Percentiles rank a stretch among this genome's conserved stretches.
Evolutionary conservation across 495 filamentous ascomycete species (phyloP).

Genomic region (Aspergillus ostianus): DNA sequence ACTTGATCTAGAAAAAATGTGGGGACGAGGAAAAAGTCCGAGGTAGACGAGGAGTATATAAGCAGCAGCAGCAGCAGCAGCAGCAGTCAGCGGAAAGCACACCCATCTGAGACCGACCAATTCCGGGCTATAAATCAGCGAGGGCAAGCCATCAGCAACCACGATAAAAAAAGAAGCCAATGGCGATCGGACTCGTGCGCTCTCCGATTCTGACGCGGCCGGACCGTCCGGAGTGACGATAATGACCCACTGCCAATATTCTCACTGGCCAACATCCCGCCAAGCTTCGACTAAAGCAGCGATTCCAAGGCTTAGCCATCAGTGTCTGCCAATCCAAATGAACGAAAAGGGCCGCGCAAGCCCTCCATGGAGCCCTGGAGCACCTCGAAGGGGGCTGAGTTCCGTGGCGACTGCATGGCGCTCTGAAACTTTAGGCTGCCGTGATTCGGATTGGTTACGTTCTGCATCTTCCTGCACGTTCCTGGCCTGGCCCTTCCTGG

Average conservation of each 20-base stretch:
- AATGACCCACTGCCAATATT: not conserved
- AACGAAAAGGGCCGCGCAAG: not conserved
- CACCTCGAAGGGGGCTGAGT: too few species aligned
- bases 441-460: not conserved
- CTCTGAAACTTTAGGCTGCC: not conserved
- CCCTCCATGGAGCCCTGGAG: too few species aligned
- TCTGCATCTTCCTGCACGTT: not conserved
- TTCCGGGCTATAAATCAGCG: too few species aligned
- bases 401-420: not conserved
- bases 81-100: conserved; percentile 4
- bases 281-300: conserved; percentile 28
- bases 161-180: conserved; percentile 4
- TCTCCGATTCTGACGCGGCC: conserved; percentile 16
- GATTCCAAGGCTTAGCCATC: conserved; percentile 14
- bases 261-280: not conserved
- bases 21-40: not conserved
- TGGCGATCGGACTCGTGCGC: conserved; percentile 2
- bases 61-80: too few species aligned
- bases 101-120: too few species aligned
- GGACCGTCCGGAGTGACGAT: conserved; percentile 14
- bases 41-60: not conserved
- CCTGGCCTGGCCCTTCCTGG: not conserved
- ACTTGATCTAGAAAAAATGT: not conserved
- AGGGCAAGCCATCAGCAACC: too few species aligned
- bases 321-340: not conserved